Base-by-base conservation (phyloP, 2,329 filamentous ascomycete genomes). In the Alternaria consortialis region DNA sequence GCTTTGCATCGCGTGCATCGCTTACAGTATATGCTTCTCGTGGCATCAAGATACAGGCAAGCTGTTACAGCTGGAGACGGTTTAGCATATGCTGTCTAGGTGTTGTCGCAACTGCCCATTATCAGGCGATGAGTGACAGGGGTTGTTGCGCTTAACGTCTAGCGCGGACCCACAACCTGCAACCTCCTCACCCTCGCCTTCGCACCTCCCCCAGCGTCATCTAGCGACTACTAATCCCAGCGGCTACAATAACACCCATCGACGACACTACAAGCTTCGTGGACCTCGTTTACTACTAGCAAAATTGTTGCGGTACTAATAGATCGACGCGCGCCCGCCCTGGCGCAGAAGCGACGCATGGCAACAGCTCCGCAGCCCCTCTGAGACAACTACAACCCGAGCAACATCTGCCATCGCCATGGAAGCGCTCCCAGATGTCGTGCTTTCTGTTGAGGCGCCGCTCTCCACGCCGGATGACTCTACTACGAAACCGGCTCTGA, bases 401-500 rank as follows among this genome's bases (percentile, higher is more conserved):
- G 15, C 54, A 36, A 53, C 48, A n/a, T 27, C 37, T 23, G 20
- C 50, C 31, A 53, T 58, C 56, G 48, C 54, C 20, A 78, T 77
- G 75, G 75, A 77, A 15, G 73, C 60, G 36, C 66, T 69, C n/a
- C 40, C 58, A 20, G 70, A 75, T 27, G 64, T 77, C 40, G 64
- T 77, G 48, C 70, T 74, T 53, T 79, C 76, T 17, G 74, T 77
- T 12, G 76, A 79, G 70, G 68, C 72, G 29, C 66, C 70, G 34
- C 47, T 60, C 37, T 62, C 58, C 39, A 67, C 62, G 25, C 58
- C 70, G 50, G 74, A 77, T 60, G 71, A 77, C 50, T 46, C 67
- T 25, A 44, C 67, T 13, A 66, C 74, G 20, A 79, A 79, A 58
- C 74, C 79, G 37, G 82, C 82, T 53, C 75, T 84, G 66, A 85